Evolutionary conservation across 2,329 filamentous ascomycete genomes (phyloP), one percentile per base, ranked within the genome.

Genomic region (Knoxdaviesia capensis): DNA sequence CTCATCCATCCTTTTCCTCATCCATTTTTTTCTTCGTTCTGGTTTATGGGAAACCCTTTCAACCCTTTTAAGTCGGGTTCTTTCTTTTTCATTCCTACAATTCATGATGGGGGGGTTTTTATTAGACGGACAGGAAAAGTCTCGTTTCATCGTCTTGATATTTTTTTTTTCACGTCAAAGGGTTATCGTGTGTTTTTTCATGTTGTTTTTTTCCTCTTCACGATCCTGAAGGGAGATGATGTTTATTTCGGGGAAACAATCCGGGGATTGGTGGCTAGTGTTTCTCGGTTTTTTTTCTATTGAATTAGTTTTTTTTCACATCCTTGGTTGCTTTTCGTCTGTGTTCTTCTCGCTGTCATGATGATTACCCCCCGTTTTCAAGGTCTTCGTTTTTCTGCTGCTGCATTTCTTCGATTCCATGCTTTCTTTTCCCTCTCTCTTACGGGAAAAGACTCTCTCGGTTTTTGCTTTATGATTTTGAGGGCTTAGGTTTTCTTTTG

Each of bases 21-120:
- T 41, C 33, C 37, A 39, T 39, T 41, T 46, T 43, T 40, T 41
- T 40, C 37, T 44, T 31, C 30, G n/a, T 41, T 31, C 34, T 39
- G 40, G 20, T 36, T 40, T 30, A 34, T 32, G 30, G 39, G 36
- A 20, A 20, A 20, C 20, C 20, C 20, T 20, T 20, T 38, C 11
- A 11, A 29, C 9, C 10, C 1, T 20, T 20, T 37, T n/a, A 37
- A 20, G 29, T 37, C 7, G 11, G 36, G 36, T 4, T 37, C 36
- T 37, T 37, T 37, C n/a, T 37, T 20, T 37, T 9, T 7, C 6
- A 7, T 37, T 7, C 8, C 29, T 36, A 10, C 10, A 10, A 32
- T 10, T 31, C 20, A 36, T 35, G 33, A 36, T 31, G 33, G 38
- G 38, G 20, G 6, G 36, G 11, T 8, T 37, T 20, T 20, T 20